A percentile compares a stretch with the other conserved stretches of the same genome.
phyloP scores from a whole-genome alignment of 768 basidiomycete genomes.

The Mycena venus region DNA sequence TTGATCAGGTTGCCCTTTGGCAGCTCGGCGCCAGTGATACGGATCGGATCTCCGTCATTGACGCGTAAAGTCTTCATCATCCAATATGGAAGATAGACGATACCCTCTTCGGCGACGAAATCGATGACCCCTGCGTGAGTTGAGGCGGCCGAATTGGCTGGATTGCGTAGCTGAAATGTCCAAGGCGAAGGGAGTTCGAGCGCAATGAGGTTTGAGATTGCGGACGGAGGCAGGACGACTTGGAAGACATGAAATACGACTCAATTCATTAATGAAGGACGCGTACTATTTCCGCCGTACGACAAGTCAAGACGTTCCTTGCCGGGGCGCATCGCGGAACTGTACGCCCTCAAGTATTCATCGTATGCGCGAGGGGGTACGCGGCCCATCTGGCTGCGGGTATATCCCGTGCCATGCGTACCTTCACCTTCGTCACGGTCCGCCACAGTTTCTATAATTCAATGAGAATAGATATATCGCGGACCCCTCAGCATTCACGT shows the following conservation, averaged over 20 bases:
- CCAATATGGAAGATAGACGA: conserved; percentile 97
- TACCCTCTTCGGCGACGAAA: conserved; percentile 97
- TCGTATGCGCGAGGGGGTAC: conserved; percentile 85
- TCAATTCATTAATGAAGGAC: conserved; percentile 32
- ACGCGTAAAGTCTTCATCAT: conserved; percentile 98
- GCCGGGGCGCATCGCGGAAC: conserved; percentile 93
- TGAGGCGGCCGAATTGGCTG: conserved; percentile 82
- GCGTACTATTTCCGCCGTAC: conserved; percentile 95
- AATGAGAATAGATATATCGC: too few species aligned
- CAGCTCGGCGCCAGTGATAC: conserved; percentile 89
- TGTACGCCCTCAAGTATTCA: conserved; percentile 95
- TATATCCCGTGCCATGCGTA: too few species aligned
- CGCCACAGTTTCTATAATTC: too few species aligned
- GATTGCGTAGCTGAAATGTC: conserved; percentile 97
- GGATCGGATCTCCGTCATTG: conserved; percentile 95
- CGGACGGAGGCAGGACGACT: conserved; percentile 98
- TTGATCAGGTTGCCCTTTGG: conserved; percentile 97
- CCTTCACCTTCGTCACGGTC: too few species aligned
- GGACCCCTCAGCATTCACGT: too few species aligned
- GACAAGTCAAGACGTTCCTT: conserved; percentile 91
- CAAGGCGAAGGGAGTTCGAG: conserved; percentile 93
- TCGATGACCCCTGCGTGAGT: conserved; percentile 99
- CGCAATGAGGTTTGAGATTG: conserved; percentile 87
- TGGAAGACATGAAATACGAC: conserved; percentile 17
- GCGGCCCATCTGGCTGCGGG: conserved; percentile 58